A percentile compares a stretch with the other conserved stretches of the same genome.
phyloP scores from a whole-genome alignment of 129 eudicot genomes.

The Flaveria brownii region DNA sequence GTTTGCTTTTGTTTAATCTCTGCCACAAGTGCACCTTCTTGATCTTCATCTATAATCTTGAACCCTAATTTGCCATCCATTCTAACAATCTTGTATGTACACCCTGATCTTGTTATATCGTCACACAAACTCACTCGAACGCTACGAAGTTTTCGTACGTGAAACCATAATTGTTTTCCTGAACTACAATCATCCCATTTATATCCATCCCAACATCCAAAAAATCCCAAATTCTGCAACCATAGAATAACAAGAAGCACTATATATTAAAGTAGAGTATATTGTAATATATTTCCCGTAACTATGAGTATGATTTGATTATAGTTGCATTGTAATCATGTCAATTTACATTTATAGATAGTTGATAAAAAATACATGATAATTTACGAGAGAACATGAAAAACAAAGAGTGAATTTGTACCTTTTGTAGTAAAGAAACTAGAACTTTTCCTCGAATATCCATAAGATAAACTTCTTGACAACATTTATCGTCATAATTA shows the following conservation, averaged over 20 bases:
- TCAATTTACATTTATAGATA: too few species aligned
- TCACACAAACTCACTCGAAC: constrained; percentile 37
- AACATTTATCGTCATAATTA: constrained; percentile 54
- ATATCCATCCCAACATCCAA: constrained; percentile 56
- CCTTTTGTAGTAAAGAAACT: constrained; percentile 58
- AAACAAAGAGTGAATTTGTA: constrained; percentile 9
- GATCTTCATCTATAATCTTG: constrained; percentile 49
- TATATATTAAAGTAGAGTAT: not conserved
- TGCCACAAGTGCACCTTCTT: constrained; percentile 44
- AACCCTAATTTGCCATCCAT: constrained; percentile 38
- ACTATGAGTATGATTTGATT: too few species aligned
- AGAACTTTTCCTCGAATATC: constrained; percentile 56
- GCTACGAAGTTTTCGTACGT: constrained; percentile 34
- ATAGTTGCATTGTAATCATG: too few species aligned
- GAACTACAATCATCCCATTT: constrained; percentile 40
- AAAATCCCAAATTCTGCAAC: constrained; percentile 46
- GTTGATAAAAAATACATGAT: too few species aligned
- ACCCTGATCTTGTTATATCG: constrained; percentile 25
- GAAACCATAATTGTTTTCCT: constrained; percentile 51
- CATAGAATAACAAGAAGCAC: not conserved
- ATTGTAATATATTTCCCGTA: not conserved
- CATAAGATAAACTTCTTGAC: constrained; percentile 55
- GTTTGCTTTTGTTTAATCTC: constrained; percentile 64
- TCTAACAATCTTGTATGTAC: constrained; percentile 40
- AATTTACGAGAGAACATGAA: too few species aligned